These are phyloP conservation scores for Dendrocalamus sinicus DNA, from an alignment of 176 grass and related monocot species.

Conservation along the genomic window DNA sequence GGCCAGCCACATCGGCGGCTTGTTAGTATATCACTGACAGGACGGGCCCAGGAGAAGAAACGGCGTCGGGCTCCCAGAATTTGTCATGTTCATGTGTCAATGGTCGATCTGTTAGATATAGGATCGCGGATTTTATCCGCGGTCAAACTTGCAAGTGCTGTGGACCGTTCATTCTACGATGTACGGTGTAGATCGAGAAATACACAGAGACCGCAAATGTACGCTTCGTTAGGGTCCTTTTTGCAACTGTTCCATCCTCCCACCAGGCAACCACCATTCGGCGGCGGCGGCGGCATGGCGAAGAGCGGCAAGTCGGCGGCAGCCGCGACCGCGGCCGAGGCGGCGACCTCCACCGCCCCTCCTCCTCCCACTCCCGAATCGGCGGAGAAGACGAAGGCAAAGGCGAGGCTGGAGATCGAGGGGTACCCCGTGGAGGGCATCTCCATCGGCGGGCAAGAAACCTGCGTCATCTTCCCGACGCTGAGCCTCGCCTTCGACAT, in stretches of 20 bases:
- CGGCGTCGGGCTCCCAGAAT: no score
- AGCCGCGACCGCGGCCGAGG: not conserved
- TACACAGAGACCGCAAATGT: no score
- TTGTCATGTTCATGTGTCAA: no score
- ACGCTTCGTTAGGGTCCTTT: not conserved
- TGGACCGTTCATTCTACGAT: not conserved
- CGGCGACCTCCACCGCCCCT: not conserved
- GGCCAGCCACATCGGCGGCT: no score
- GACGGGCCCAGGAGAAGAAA: no score
- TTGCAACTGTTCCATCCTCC: not conserved
- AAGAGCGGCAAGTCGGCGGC: constrained; percentile 32
- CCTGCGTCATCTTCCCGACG: constrained; percentile 91
- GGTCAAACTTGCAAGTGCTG: not conserved
- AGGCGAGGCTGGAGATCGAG: constrained; percentile 49
- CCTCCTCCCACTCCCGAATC: not conserved
- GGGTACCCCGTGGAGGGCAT: constrained; percentile 82
- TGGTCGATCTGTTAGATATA: no score
- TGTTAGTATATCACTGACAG: no score
- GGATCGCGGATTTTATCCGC: no score
- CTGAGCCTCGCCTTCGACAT: constrained; percentile 93
- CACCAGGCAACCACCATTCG: not conserved
- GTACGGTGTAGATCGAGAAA: no score
- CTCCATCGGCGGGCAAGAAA: constrained; percentile 87
- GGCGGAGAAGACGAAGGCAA: constrained; percentile 3
- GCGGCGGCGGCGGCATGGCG: constrained; percentile 41